Conservation (phyloP, 2,329 filamentous ascomycete species). For the Parafenestella ontariensis region DNA sequence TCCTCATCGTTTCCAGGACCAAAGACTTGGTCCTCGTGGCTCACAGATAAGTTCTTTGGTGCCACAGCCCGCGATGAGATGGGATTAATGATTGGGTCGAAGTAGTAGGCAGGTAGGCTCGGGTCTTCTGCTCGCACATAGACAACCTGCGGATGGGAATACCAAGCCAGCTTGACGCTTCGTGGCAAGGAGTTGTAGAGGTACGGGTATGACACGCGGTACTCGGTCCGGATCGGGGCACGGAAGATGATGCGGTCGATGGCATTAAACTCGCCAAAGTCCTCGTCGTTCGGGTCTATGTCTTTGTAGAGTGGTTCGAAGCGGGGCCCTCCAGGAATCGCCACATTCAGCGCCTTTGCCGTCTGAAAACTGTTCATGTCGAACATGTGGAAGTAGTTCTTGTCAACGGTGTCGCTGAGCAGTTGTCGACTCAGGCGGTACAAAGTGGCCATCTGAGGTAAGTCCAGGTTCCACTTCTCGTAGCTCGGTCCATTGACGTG, state of each 20-base stretch:
- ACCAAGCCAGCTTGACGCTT: constrained; percentile 92
- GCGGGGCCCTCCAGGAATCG: constrained; percentile 93
- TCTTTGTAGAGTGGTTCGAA: constrained; percentile 99
- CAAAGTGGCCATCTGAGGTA: constrained; percentile 95
- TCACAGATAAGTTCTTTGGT: constrained; percentile 89
- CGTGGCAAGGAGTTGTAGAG: constrained; percentile 95
- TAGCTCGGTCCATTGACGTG: constrained; percentile 98
- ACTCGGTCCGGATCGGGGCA: constrained; percentile 92
- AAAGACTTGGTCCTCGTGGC: constrained; percentile 93
- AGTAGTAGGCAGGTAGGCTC: constrained; percentile 93
- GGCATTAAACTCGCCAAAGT: constrained; percentile 99
- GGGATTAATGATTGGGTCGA: constrained; percentile 96
- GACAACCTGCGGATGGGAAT: constrained; percentile 90
- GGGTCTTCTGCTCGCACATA: constrained; percentile 89
- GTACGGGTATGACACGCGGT: constrained; percentile 91
- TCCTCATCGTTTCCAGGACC: constrained; percentile 82
- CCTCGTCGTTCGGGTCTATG: constrained; percentile 97
- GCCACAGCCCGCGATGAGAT: constrained; percentile 95
- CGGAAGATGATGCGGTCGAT: constrained; percentile 99
- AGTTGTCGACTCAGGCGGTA: constrained; percentile 91
- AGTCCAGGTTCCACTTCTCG: constrained; percentile 89
- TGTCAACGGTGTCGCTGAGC: constrained; percentile 88
- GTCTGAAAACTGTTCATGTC: constrained; percentile 94
- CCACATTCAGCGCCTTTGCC: constrained; percentile 95
- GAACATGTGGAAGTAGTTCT: constrained; percentile 98